Evolutionary conservation across 2,329 filamentous ascomycete genomes (phyloP).

Genomic region (Colletotrichum musicola): DNA sequence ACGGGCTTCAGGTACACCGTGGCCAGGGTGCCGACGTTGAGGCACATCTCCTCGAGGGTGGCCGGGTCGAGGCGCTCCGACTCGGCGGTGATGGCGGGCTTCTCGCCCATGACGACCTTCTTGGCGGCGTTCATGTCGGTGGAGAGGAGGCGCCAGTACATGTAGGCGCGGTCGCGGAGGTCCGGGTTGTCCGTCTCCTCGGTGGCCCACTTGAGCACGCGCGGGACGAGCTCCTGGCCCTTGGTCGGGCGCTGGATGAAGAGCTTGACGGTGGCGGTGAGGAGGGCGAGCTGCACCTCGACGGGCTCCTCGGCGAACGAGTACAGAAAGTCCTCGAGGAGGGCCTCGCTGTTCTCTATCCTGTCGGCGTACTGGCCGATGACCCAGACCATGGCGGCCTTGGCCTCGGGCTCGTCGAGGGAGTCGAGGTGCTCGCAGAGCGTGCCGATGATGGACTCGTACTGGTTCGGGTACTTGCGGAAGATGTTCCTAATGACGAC

Average conservation of each 20-base stretch:
- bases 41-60: slow-evolving; percentile 96
- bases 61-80: slow-evolving; percentile 91
- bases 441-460: slow-evolving; percentile 96
- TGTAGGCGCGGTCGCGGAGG: slow-evolving; percentile 94
- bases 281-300: slow-evolving; percentile 92
- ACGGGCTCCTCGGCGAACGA: slow-evolving; percentile 95
- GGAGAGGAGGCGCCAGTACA: slow-evolving; percentile 98
- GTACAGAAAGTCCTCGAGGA: slow-evolving; percentile 95
- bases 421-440: slow-evolving; percentile 97
- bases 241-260: slow-evolving; percentile 98
- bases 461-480: slow-evolving; percentile 98
- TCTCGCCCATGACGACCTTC: slow-evolving; percentile 95
- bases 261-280: slow-evolving; percentile 96
- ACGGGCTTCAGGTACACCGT: slow-evolving; percentile 99
- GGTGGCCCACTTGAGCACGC: slow-evolving; percentile 97
- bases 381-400: slow-evolving; percentile 99
- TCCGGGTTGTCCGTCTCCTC: slow-evolving; percentile 99
- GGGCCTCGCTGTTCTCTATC: slow-evolving; percentile 94
- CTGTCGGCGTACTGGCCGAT: slow-evolving; percentile 98
- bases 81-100: slow-evolving; percentile 95
- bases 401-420: slow-evolving; percentile 96
- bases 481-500: slow-evolving; percentile 99
- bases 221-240: slow-evolving; percentile 91
- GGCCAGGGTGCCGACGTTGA: slow-evolving; percentile 94
- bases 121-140: slow-evolving; percentile 91